Conservation (phyloP, 1,284 basidiomycete genomes). For the Trichosporon ovoides region DNA sequence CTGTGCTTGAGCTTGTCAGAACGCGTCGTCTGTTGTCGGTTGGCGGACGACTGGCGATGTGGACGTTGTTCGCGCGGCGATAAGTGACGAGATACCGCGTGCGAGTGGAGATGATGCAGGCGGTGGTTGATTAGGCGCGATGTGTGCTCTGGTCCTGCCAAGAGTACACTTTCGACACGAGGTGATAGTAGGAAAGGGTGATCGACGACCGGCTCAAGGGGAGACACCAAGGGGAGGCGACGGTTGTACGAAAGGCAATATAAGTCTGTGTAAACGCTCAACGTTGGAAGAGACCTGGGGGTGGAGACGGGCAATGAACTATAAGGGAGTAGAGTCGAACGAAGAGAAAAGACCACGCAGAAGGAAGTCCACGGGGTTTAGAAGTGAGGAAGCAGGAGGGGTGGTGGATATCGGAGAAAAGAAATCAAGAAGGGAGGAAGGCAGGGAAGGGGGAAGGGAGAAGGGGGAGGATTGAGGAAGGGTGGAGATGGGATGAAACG, state of each 20-base stretch:
- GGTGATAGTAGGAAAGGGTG: neutral
- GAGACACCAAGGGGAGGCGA: neutral
- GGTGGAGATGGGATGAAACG: neutral
- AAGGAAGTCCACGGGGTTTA: neutral
- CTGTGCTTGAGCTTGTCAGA: too few relatives aligned
- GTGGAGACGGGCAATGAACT: neutral
- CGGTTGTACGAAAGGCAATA: neutral
- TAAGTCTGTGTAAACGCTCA: neutral
- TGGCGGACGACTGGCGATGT: neutral
- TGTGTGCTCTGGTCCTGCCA: neutral
- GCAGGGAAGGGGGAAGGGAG: neutral
- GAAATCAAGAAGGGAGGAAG: neutral
- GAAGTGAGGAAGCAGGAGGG: neutral
- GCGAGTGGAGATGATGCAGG: neutral
- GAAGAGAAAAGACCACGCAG: neutral
- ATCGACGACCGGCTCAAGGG: neutral
- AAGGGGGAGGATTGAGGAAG: neutral
- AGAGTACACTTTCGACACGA: neutral
- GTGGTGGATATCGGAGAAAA: neutral
- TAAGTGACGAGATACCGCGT: too few relatives aligned
- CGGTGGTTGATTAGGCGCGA: neutral
- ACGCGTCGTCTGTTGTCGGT: neutral
- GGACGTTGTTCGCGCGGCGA: too few relatives aligned
- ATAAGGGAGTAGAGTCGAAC: neutral
- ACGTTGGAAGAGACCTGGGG: slow-evolving; percentile 3